These are phyloP conservation scores for Orbilia quercus DNA, from an alignment of 2,329 filamentous ascomycete species.

Conservation along the genomic window DNA sequence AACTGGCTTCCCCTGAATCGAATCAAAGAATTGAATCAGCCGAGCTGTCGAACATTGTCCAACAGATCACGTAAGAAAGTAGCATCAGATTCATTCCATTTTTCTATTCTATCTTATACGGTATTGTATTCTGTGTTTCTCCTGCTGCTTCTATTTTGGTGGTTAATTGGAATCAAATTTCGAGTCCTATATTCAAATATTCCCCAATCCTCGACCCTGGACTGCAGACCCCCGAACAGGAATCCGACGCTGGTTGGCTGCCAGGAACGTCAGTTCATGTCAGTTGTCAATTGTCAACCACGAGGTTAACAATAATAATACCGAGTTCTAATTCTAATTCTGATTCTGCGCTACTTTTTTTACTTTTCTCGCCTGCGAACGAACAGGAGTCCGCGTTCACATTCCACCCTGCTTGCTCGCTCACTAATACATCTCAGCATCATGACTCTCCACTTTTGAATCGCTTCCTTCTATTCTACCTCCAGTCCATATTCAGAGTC, in stretches of 20 bases:
- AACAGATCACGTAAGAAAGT: not conserved
- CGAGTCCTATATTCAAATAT: conserved; percentile 1
- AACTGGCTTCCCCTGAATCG: conserved; percentile 5
- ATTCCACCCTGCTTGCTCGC: not conserved
- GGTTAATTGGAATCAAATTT: not conserved
- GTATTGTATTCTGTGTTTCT: no score
- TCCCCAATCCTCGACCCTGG: not conserved
- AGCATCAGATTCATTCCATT: not conserved
- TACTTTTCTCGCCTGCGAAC: no score
- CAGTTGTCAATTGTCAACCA: conserved; percentile 9
- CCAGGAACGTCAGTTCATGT: no score
- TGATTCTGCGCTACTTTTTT: conserved; percentile 24
- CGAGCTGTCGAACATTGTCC: conserved; percentile 1
- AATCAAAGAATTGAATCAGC: no score
- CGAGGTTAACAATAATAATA: no score
- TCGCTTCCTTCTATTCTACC: not conserved
- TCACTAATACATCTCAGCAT: no score
- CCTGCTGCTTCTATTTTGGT: no score
- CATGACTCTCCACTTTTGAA: no score
- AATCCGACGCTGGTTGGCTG: conserved; percentile 1
- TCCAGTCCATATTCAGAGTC: conserved; percentile 10
- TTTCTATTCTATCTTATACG: no score
- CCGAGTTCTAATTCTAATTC: no score
- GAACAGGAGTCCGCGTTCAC: conserved; percentile 41
- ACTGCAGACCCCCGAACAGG: conserved; percentile 1